These are phyloP conservation scores for Nyctanthes arbortristis DNA, from an alignment of 257 asterid genomes.

Conservation along the genomic window DNA sequence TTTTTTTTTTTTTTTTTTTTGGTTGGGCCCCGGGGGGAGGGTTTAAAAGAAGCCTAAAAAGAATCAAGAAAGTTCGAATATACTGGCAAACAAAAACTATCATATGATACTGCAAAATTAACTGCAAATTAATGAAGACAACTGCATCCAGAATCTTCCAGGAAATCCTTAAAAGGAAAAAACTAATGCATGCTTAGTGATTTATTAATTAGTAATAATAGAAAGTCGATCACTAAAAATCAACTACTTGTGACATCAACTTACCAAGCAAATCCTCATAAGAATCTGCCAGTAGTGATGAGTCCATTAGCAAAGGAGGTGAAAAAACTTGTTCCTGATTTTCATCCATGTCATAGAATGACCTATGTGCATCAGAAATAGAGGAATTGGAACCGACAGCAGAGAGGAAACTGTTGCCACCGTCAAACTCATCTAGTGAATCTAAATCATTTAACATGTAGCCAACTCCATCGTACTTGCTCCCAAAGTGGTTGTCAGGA, in stretches of 20 bases:
- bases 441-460: conserved; percentile 67
- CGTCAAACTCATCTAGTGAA: conserved; percentile 75
- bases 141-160: conserved; percentile 14
- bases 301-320: conserved; percentile 89
- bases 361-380: conserved; percentile 68
- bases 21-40: too few species aligned
- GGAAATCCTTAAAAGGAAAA: conserved; percentile 12
- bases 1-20: too few species aligned
- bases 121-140: conserved; percentile 4
- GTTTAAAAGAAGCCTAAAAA: not conserved
- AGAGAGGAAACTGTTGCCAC: conserved; percentile 66
- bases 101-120: not conserved
- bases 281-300: conserved; percentile 70
- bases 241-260: conserved; percentile 20
- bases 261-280: conserved; percentile 97
- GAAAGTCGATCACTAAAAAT: conserved; percentile 14
- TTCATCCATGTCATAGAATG: conserved; percentile 78
- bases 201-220: conserved; percentile 11
- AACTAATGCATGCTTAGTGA: conserved; percentile 10
- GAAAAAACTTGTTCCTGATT: conserved; percentile 87
- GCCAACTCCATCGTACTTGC: conserved; percentile 58
- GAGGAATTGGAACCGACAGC: conserved; percentile 77
- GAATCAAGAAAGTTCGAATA: not conserved
- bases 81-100: not conserved
- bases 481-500: conserved; percentile 48